Percentiles rank a stretch among this genome's conserved stretches.
Evolutionary conservation across 148 eudicot genomes (phyloP).

Genomic region (Simmondsia chinensis): DNA sequence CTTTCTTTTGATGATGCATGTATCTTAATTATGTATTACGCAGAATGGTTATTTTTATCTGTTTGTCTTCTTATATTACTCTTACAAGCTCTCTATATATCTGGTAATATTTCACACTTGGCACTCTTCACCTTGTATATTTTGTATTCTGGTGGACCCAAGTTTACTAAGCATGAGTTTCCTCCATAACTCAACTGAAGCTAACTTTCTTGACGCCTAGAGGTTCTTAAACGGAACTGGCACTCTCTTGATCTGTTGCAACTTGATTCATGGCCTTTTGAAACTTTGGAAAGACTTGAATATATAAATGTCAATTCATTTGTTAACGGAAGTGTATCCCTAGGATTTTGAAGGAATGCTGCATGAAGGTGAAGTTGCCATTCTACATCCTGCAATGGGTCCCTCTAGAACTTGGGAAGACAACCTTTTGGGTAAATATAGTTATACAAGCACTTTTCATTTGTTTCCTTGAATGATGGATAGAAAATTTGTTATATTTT

Average conservation of each 20-base stretch:
- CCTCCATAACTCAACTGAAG: too few relatives aligned
- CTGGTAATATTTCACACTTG: too few relatives aligned
- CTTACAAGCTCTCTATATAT: too few relatives aligned
- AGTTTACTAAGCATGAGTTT: too few relatives aligned
- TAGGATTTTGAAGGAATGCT: constrained; percentile 31
- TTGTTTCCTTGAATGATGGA: neutral
- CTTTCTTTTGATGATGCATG: too few relatives aligned
- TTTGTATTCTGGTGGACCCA: too few relatives aligned
- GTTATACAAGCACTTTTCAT: neutral
- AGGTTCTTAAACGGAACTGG: too few relatives aligned
- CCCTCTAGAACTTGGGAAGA: constrained; percentile 35
- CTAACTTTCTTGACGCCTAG: too few relatives aligned
- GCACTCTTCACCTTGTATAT: too few relatives aligned
- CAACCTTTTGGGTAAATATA: constrained; percentile 30
- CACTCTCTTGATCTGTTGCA: neutral
- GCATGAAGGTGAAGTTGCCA: constrained; percentile 27
- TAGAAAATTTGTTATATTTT: constrained; percentile 1
- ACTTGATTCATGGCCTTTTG: neutral
- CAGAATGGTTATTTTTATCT: too few relatives aligned
- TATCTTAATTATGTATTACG: too few relatives aligned
- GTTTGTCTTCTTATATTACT: too few relatives aligned
- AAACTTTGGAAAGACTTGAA: neutral
- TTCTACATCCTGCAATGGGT: constrained; percentile 22
- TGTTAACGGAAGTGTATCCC: constrained; percentile 7
- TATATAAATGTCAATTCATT: constrained; percentile 1